Conservation (phyloP, 2,329 filamentous ascomycete species). For the Cercospora sesami region DNA sequence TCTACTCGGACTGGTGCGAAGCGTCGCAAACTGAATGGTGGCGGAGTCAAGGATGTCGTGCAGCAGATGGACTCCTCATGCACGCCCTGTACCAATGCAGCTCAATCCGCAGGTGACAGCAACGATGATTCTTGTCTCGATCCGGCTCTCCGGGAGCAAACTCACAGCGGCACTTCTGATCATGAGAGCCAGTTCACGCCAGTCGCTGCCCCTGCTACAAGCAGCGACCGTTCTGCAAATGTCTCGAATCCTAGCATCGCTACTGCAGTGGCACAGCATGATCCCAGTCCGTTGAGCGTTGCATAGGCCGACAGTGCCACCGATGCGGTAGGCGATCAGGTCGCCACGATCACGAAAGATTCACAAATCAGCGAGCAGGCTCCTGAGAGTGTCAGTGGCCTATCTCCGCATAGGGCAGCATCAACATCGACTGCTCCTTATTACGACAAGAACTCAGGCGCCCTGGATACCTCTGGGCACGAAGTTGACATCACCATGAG, state of each 20-base stretch:
- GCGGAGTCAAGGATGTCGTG: background rate
- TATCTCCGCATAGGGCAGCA: background rate
- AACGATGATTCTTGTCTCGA: background rate
- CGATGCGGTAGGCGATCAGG: background rate
- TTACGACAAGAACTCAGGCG: background rate
- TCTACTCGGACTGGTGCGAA: background rate
- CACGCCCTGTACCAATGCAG: background rate
- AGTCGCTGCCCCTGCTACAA: background rate
- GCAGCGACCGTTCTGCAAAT: background rate
- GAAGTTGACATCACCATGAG: background rate
- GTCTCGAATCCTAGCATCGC: background rate
- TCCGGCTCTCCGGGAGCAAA: background rate
- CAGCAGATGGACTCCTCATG: background rate
- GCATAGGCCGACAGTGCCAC: background rate
- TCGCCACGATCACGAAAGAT: background rate
- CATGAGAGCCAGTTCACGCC: background rate
- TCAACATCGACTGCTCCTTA: background rate
- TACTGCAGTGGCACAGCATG: background rate
- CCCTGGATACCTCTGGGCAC: background rate
- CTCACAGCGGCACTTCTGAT: background rate
- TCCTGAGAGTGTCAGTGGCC: background rate
- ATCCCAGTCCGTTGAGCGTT: background rate
- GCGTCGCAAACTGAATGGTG: background rate
- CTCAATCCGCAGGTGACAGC: background rate
- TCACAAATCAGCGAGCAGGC: background rate